These are phyloP conservation scores for Yamadazyma triangularis DNA, from an alignment of 1,139 yeast species.

Conservation along the genomic window DNA sequence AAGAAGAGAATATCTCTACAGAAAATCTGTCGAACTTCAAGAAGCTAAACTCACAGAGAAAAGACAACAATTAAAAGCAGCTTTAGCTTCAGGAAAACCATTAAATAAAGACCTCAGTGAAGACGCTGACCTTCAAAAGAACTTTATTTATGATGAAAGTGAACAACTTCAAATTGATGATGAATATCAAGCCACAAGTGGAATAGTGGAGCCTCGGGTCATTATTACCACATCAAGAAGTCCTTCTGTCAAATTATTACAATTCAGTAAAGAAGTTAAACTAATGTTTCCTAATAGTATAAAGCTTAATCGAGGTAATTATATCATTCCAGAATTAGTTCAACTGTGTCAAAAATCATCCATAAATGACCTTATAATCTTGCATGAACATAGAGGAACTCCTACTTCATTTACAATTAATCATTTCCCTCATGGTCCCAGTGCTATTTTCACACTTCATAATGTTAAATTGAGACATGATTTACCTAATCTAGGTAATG, in stretches of 20 bases:
- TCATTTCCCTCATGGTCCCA: slow-evolving; percentile 98
- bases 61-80: slow-evolving; percentile 80
- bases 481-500: slow-evolving; percentile 78
- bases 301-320: slow-evolving; percentile 89
- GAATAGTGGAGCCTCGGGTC: slow-evolving; percentile 86
- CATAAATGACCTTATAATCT: slow-evolving; percentile 75
- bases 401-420: slow-evolving; percentile 91
- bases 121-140: slow-evolving; percentile 73
- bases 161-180: slow-evolving; percentile 70
- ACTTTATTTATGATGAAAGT: slow-evolving; percentile 80
- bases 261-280: slow-evolving; percentile 89
- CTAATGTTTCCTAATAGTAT: slow-evolving; percentile 86
- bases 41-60: slow-evolving; percentile 84
- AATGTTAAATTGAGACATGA: slow-evolving; percentile 95
- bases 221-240: slow-evolving; percentile 92
- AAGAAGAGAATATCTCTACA: slow-evolving; percentile 85
- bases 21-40: slow-evolving; percentile 85
- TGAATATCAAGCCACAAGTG: slow-evolving; percentile 84
- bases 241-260: slow-evolving; percentile 79
- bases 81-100: slow-evolving; percentile 88
- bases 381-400: slow-evolving; percentile 97
- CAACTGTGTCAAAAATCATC: slow-evolving; percentile 68
- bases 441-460: slow-evolving; percentile 90
- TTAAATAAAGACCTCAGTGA: slow-evolving; percentile 87
- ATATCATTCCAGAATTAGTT: slow-evolving; percentile 79